phyloP scores from a whole-genome alignment of 768 basidiomycete species.

The Pleurotus salmoneostramineus region DNA sequence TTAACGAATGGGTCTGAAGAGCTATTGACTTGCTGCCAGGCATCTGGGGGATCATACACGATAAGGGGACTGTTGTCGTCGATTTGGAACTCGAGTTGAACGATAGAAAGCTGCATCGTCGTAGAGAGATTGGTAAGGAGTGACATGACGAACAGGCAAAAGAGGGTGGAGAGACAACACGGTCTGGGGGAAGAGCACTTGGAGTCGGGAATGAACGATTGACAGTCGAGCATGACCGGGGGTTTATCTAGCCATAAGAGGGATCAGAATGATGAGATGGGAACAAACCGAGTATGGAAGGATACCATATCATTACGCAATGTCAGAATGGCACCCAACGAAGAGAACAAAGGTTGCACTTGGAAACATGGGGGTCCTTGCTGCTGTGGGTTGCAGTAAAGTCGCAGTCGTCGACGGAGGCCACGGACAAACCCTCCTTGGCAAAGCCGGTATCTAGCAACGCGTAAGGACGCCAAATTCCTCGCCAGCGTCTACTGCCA shows the following conservation, averaged over 20 bases:
- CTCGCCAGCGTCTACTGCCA: not conserved
- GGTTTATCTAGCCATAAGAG: no score
- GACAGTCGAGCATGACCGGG: no score
- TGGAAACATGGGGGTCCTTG: no score
- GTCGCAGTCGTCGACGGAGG: no score
- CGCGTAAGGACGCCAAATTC: not conserved
- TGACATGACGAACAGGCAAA: not conserved
- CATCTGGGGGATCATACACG: constrained; percentile 15
- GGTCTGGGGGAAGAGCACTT: not conserved
- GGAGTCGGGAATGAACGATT: not conserved
- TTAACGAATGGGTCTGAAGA: constrained; percentile 10
- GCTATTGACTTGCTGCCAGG: constrained; percentile 16
- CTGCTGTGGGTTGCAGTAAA: no score
- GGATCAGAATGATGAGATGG: no score
- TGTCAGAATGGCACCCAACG: no score
- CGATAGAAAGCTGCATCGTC: constrained; percentile 2
- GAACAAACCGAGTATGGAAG: no score
- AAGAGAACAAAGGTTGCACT: no score
- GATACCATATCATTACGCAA: no score
- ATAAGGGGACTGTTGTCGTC: constrained; percentile 24
- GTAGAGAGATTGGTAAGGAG: not conserved
- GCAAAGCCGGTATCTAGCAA: no score
- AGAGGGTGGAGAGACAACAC: not conserved
- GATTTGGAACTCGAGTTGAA: constrained; percentile 3
- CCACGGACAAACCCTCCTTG: no score